Conservation (phyloP, 2,329 filamentous ascomycete genomes). For the Aspergillus thermomutatus region DNA sequence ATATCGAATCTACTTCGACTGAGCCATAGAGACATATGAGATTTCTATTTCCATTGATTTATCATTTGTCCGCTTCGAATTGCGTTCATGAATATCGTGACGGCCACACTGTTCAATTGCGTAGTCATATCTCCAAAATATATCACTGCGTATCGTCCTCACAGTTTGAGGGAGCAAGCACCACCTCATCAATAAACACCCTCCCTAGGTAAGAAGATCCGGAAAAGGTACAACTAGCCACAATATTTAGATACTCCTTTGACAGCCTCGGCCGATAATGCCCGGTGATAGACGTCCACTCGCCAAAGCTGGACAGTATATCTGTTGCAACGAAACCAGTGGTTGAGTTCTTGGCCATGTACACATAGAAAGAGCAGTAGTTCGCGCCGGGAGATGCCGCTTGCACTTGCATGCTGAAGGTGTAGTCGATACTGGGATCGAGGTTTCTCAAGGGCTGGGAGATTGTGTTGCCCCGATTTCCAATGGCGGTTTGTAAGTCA, state of each 20-base stretch:
- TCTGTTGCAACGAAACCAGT: conserved; percentile 8
- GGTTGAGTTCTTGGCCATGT: conserved; percentile 16
- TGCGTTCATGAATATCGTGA: no score
- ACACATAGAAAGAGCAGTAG: conserved; percentile 17
- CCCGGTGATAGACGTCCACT: conserved; percentile 17
- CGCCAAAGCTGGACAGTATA: conserved; percentile 7
- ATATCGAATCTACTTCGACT: no score
- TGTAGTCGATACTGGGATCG: conserved; percentile 11
- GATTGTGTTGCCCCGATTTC: conserved; percentile 18
- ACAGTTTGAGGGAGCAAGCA: background rate
- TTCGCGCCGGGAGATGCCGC: conserved; percentile 4
- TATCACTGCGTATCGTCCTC: no score
- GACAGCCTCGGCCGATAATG: conserved; percentile 11
- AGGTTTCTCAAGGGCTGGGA: conserved; percentile 17
- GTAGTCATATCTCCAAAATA: no score
- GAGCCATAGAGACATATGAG: no score
- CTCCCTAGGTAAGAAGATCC: conserved; percentile 14
- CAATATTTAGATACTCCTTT: conserved; percentile 13
- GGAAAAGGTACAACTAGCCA: conserved; percentile 15
- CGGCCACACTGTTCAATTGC: no score
- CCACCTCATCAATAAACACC: conserved; percentile 23
- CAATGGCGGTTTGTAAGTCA: conserved; percentile 17
- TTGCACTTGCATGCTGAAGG: conserved; percentile 14
- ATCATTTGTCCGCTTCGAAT: no score
- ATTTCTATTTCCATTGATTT: no score